Conservation (phyloP, 768 basidiomycete genomes). For the Lactarius trivialis region DNA sequence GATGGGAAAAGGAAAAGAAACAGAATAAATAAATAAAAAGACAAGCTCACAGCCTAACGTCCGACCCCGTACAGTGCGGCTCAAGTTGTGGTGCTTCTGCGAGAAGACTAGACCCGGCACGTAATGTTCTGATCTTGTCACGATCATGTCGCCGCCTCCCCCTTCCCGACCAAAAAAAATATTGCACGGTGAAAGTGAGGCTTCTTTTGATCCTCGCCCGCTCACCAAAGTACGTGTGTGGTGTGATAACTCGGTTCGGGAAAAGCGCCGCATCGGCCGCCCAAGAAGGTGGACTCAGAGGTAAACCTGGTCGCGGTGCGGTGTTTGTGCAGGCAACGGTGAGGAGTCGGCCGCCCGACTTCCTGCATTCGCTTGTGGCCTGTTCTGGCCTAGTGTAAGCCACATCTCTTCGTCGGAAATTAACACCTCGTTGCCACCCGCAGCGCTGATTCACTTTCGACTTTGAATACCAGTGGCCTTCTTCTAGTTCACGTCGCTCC, state of each 20-base stretch:
- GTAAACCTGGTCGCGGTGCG: not conserved
- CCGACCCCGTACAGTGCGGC: not conserved
- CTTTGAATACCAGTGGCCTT: no score
- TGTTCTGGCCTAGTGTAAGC: not conserved
- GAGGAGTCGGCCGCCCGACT: not conserved
- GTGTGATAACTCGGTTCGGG: not conserved
- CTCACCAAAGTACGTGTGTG: constrained; percentile 2
- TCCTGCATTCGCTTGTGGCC: not conserved
- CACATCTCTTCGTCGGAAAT: not conserved
- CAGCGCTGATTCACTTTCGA: not conserved
- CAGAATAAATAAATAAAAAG: not conserved
- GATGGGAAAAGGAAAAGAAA: not conserved
- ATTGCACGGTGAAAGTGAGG: not conserved
- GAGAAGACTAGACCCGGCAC: not conserved
- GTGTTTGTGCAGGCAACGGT: not conserved
- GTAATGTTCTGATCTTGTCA: not conserved
- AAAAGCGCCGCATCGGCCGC: constrained; percentile 8
- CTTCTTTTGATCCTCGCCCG: constrained; percentile 15
- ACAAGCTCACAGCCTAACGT: not conserved
- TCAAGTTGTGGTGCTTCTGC: not conserved
- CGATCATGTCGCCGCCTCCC: constrained; percentile 4
- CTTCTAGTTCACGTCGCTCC: not conserved
- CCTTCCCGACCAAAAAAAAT: not conserved
- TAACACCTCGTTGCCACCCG: not conserved
- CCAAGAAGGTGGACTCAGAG: not conserved